A percentile compares a stretch with the other conserved stretches of the same genome.
Conservation (phyloP, 495 filamentous ascomycete genomes). For the Penicillium soppii region DNA sequence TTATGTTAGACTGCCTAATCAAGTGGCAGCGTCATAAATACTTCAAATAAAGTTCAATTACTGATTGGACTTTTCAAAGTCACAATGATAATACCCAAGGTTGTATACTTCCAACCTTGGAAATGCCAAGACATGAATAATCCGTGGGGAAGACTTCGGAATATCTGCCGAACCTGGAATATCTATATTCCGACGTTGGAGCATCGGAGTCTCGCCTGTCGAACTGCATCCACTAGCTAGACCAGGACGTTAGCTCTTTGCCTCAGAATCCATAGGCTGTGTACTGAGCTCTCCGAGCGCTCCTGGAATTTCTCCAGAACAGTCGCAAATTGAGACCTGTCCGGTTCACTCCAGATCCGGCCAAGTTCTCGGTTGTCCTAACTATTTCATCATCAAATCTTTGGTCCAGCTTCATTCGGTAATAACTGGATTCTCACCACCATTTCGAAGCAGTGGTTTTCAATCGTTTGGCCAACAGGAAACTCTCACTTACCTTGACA, state of each 20-base stretch:
- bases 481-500: conserved; percentile 8
- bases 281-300: conserved; percentile 5
- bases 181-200: conserved; percentile 3
- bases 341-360: background rate
- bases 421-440: background rate
- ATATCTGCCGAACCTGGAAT: background rate
- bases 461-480: background rate
- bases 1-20: too few species aligned
- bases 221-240: conserved; percentile 7
- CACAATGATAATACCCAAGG: too few species aligned
- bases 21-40: too few species aligned
- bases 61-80: too few species aligned
- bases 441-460: background rate
- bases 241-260: conserved; percentile 4
- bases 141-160: too few species aligned
- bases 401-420: background rate
- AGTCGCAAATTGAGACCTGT: conserved; percentile 1
- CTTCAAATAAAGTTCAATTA: too few species aligned
- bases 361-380: background rate
- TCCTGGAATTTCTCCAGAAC: conserved; percentile 5
- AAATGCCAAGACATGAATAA: conserved; percentile 7
- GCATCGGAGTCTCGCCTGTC: conserved; percentile 18
- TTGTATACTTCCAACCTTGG: background rate
- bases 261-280: conserved; percentile 7
- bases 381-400: conserved; percentile 4